Percentiles rank a stretch among this genome's conserved stretches.
Conservation (phyloP, 2,329 filamentous ascomycete species). For the Aspergillus persii region DNA sequence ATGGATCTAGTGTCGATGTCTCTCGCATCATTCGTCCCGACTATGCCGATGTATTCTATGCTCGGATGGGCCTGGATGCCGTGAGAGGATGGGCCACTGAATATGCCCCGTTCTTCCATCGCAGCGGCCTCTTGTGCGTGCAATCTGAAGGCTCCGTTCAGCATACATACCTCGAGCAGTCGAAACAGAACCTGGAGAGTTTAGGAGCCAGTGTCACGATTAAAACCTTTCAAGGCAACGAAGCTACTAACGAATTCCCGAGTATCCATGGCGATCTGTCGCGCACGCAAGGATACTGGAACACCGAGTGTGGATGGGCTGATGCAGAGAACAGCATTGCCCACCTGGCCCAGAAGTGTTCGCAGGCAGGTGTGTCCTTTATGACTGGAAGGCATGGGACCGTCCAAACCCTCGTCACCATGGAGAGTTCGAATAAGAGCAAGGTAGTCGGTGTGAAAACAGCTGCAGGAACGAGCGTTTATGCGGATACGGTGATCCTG, state of each 20-base stretch:
- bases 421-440: background rate
- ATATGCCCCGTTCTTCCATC: conserved; percentile 15
- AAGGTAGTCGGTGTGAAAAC: conserved; percentile 12
- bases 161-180: conserved; percentile 11
- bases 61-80: conserved; percentile 28
- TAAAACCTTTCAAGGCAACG: conserved; percentile 3
- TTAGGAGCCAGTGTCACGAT: background rate
- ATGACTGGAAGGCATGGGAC: conserved; percentile 12
- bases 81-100: conserved; percentile 11
- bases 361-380: conserved; percentile 16
- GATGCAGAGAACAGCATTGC: conserved; percentile 20
- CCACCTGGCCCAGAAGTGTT: conserved; percentile 15
- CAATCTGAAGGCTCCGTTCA: conserved; percentile 8
- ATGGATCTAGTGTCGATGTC: conserved; percentile 34
- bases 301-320: conserved; percentile 24
- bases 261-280: conserved; percentile 18
- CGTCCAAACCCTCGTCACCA: conserved; percentile 18
- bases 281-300: conserved; percentile 17
- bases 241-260: conserved; percentile 27
- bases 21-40: conserved; percentile 34
- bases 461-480: conserved; percentile 14
- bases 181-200: conserved; percentile 9
- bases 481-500: conserved; percentile 20
- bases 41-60: conserved; percentile 30
- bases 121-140: conserved; percentile 5